Evolutionary conservation across 2,329 filamentous ascomycete species (phyloP).

Genomic region (Alternaria brassicae): DNA sequence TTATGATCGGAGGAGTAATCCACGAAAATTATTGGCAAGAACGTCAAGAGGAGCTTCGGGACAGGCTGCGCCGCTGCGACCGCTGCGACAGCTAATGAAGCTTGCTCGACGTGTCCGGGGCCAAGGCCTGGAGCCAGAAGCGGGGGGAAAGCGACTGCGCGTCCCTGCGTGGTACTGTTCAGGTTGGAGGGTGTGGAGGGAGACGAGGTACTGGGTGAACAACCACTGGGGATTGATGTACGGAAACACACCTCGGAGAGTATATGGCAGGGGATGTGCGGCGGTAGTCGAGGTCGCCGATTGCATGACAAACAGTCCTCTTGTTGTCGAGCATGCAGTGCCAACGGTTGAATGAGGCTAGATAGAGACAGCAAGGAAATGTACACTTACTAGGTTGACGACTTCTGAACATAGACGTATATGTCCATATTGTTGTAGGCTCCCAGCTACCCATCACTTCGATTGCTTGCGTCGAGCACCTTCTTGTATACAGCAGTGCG

Average conservation of each 20-base stretch:
- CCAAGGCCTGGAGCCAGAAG: neutral
- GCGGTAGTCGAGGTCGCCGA: neutral
- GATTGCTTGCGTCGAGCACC: neutral
- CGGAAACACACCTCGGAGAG: neutral
- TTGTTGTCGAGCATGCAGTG: neutral
- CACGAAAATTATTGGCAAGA: neutral
- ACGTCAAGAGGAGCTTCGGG: neutral
- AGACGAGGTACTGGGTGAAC: neutral
- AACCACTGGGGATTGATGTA: neutral
- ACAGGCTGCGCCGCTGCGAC: neutral
- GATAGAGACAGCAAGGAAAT: neutral
- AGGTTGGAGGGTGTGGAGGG: neutral
- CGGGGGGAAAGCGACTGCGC: neutral
- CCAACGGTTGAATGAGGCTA: neutral
- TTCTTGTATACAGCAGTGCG: neutral
- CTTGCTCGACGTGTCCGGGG: neutral
- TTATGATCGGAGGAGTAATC: neutral
- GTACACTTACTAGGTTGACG: neutral
- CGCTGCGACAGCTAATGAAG: neutral
- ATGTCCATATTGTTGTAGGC: neutral
- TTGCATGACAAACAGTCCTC: neutral
- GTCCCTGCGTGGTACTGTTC: neutral
- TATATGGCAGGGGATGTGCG: neutral
- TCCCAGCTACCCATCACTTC: neutral
- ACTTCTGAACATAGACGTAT: neutral